Base-by-base conservation (phyloP, 495 filamentous ascomycete species). In the Parachaetomium inaequale region DNA sequence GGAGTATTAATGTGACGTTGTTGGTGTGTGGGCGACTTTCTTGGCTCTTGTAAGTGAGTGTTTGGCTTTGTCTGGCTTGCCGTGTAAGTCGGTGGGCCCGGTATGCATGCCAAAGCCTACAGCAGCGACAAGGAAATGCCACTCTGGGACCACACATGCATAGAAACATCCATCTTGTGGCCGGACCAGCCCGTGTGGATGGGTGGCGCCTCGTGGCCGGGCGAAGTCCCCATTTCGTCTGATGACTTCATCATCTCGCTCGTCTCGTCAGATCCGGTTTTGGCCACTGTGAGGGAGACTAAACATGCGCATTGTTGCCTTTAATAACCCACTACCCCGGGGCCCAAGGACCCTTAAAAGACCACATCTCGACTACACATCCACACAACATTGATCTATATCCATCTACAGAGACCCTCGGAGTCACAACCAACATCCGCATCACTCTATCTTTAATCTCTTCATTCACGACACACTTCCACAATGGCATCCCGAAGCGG, bases 401-500 rank as follows among this genome's bases (percentile, higher is more conserved):
- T 40, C 36, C 15, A 55, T 42, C 23, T 15, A 59, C 17, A 58
- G 31, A 63, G 46, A 34, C 34, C 58, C 43, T 55, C 28, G 43
- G 40, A 32, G 34, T 25, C 19, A 29, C 23, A 32, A 31, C 56
- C 40, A 38, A 28, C 15, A 25, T 34, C 26, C 34, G 19, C 46
- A 12, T 36, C 36, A 29, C 31, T 21, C 26, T 14, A 46, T 53
- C 21, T 28, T 49, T 36, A 36, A 36, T 38, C 49, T 43, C 28
- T 45, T 17, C 43, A 19, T 31, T 23, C 15, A n/a, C 36, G 31
- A 32, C 43, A 63, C 52, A 65, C 51, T 51, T 31, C 21, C 50
- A 66, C 54, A 55, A 80, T 70, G 71, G 70, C 67, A 45, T 76
- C 60, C 70, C 72, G 34, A 58, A 78, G 54, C 73, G 74, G 68